These are phyloP conservation scores for Trichothecium sympodiale DNA, from an alignment of 2,329 filamentous ascomycete genomes.

Conservation along the genomic window DNA sequence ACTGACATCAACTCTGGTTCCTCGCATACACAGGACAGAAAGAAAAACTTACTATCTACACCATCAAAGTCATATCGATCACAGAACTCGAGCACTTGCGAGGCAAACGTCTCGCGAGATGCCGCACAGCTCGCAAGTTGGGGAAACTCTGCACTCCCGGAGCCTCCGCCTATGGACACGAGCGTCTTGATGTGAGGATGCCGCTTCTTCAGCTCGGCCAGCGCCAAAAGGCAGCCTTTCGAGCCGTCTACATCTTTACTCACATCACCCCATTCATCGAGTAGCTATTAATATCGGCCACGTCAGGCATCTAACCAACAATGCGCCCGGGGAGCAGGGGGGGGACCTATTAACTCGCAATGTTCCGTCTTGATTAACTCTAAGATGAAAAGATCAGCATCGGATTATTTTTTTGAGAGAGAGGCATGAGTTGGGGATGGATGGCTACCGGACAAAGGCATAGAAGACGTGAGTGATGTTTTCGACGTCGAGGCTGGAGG, in stretches of 20 bases:
- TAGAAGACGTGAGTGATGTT: conserved; percentile 55
- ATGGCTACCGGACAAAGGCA: conserved; percentile 42
- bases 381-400: conserved; percentile 10
- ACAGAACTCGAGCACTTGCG: conserved; percentile 40
- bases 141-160: conserved; percentile 51
- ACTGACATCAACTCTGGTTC: neutral
- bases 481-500: conserved; percentile 42
- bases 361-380: conserved; percentile 21
- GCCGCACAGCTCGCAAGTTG: conserved; percentile 36
- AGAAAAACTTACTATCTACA: conserved; percentile 40
- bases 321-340: too few relatives aligned
- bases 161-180: conserved; percentile 54
- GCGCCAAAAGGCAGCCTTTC: conserved; percentile 48
- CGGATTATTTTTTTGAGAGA: neutral
- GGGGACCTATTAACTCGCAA: conserved; percentile 32
- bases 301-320: too few relatives aligned
- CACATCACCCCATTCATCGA: conserved; percentile 54
- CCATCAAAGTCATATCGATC: conserved; percentile 49
- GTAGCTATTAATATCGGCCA: conserved; percentile 17
- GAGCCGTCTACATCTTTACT: conserved; percentile 48
- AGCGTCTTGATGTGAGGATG: conserved; percentile 47
- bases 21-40: neutral
- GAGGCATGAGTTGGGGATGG: neutral
- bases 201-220: conserved; percentile 44
- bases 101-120: conserved; percentile 41